Percentiles rank a stretch among this genome's conserved stretches.
These are phyloP conservation scores for Sclerospora graminicola DNA, from an alignment of 352 stramenopile species.

Conservation along the genomic window DNA sequence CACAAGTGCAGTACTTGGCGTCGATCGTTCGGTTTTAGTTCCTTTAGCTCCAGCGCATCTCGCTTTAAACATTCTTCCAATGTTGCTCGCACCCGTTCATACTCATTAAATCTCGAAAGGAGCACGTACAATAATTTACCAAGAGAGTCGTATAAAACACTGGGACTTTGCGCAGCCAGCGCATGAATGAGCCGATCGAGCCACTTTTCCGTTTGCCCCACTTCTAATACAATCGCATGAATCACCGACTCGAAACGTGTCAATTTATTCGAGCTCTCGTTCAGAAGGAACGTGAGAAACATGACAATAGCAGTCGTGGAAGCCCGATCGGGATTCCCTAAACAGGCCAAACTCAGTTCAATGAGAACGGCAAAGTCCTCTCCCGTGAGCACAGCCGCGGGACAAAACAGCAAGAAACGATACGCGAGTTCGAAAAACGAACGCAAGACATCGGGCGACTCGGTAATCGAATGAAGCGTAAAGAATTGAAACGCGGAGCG, in stretches of 20 bases:
- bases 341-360: constrained; percentile 43
- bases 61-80: constrained; percentile 25
- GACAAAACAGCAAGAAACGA: constrained; percentile 62
- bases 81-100: constrained; percentile 20
- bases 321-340: constrained; percentile 53
- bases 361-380: constrained; percentile 47
- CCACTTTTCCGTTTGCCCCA: constrained; percentile 37
- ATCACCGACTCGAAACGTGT: constrained; percentile 31
- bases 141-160: constrained; percentile 44
- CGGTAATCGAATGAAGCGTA: constrained; percentile 40
- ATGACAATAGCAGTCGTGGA: constrained; percentile 61
- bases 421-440: constrained; percentile 64
- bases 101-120: constrained; percentile 28
- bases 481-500: constrained; percentile 59
- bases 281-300: constrained; percentile 54
- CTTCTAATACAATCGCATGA: constrained; percentile 31
- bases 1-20: constrained; percentile 47
- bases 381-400: constrained; percentile 41
- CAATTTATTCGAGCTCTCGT: constrained; percentile 40
- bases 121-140: constrained; percentile 44
- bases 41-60: constrained; percentile 29
- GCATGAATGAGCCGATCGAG: constrained; percentile 34
- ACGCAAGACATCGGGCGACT: constrained; percentile 47
- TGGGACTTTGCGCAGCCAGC: constrained; percentile 44
- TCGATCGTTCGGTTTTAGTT: constrained; percentile 31